Base-by-base conservation (phyloP, 108 stramenopile genomes). In the Nitzschia sp. region DNA sequence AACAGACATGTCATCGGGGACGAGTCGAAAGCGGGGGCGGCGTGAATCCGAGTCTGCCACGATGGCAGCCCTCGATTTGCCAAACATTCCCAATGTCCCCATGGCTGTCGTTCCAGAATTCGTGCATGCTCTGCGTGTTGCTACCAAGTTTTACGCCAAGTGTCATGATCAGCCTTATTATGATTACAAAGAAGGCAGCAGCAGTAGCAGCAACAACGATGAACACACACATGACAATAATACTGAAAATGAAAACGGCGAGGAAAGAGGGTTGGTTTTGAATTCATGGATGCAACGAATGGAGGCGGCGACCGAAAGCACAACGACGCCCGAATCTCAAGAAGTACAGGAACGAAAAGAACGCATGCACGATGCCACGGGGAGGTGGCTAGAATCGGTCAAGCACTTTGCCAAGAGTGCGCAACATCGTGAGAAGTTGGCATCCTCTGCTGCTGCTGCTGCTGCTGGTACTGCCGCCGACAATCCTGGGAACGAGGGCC, bases 61-160 rank as follows among this genome's bases (percentile, higher is more conserved):
- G 4, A 50, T 50, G 48, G 48, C 48, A 50, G 48, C 48, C 48
- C 19, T 50, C 17, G 48, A 50, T 50, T 50, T 50, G 21, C 75
- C 75, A 21, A 63, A 76, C 26, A 83, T 83, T 68, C 78, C 74
- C 25, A 68, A 70, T 27, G 63, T 83, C 35, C 78, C 82, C 19
- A 45, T 59, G 36, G 63, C 44, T 56, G 53, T 72, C 23, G 60
- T 76, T 32, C 82, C 82, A 22, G 21, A 63, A 22, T 75, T 79
- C 19, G 48, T 79, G 0, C 59, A 83, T 33, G 77, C 78, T 33
- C 41, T 78, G 38, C 65, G 72, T 35, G 35, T 29, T 2, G 26
- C 64, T 13, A 25, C 71, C 4, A 72, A 70, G 30, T 78, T 75
- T 70, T 76, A 72, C 66, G 22, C 41, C 9, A 38, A 63, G 9